Conservation (phyloP, 2,329 filamentous ascomycete genomes). For the Ilyonectria mors-panacis region DNA sequence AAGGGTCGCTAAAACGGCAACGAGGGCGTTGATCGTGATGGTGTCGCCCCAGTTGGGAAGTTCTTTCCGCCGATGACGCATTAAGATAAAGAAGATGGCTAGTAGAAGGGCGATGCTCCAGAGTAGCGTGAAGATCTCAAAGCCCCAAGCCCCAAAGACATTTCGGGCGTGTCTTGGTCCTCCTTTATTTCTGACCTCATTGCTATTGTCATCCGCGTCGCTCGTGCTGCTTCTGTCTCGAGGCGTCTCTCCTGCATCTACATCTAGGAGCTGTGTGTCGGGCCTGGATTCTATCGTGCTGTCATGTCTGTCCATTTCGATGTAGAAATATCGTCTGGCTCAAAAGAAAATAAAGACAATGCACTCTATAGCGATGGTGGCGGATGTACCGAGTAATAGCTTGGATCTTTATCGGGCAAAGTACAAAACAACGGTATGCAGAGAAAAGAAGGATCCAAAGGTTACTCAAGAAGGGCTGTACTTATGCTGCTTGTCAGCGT, state of each 20-base stretch:
- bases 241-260: neutral
- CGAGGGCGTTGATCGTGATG: conserved; percentile 11
- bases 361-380: no score
- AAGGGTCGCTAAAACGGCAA: conserved; percentile 13
- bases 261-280: neutral
- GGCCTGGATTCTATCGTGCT: neutral
- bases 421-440: no score
- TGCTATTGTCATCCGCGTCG: neutral
- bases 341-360: no score
- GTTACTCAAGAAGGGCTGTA: no score
- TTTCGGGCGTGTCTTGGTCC: neutral
- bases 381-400: no score
- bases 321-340: no score
- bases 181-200: neutral
- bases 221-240: neutral
- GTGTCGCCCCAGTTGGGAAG: conserved; percentile 2
- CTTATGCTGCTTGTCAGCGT: no score
- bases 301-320: neutral
- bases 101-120: conserved; percentile 15
- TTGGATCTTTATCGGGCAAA: no score
- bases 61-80: neutral
- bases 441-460: no score
- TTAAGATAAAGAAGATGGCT: conserved; percentile 12
- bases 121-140: conserved; percentile 5
- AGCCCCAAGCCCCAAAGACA: conserved; percentile 8